Base-by-base conservation (phyloP, 192 early-diverging fungal species). In the Linnemannia exigua region DNA sequence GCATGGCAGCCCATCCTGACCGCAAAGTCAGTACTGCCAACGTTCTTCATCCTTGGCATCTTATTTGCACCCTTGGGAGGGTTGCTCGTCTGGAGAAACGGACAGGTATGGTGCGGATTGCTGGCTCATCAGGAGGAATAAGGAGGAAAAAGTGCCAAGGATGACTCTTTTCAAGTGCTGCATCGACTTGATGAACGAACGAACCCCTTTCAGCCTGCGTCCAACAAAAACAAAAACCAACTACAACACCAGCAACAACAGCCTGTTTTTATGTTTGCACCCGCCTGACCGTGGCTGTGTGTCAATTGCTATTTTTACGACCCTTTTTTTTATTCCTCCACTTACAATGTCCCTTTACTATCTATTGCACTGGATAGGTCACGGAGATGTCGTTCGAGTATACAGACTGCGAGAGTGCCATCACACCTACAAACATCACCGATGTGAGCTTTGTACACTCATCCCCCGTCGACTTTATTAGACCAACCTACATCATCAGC, bases 1-100 rank as follows among this genome's bases (percentile, higher is more conserved):
- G 97, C 98, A 16, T 99, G 98, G 98, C 97, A 99, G 90, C 98
- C 98, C 9, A 94, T 99, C 33, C 90, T 99, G 69, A 99, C 96
- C n/a, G 97, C 98, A 75, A 97, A 97, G 82, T 95, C 95, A 48
- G 97, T 98, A 19, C 88, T 99, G 5, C 98, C 98, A 3, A 95
- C 96, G 28, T 97, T 98, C 79, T 99, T 99, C 88, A 90, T 96
- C 72, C 91, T 99, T 72, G 98, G 98, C 16, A 91, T 97, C 16
- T 90, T 98, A 20, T 99, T 99, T 90, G 93, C 97, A 67, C 98
- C 97, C 19, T 90, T 99, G 72, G 98, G 97, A 74, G 96, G 96
- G 25, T 91, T 95, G 33, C 90, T 98, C 1, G 93, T 95, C 78
- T 95, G 96, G 92, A 94, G 94, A 1, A 95, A 94, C 22, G 90